Percentiles rank a stretch among this genome's conserved stretches.
phyloP scores from a whole-genome alignment of 1,284 basidiomycete species.

The Cutaneotrichosporon cutaneum region DNA sequence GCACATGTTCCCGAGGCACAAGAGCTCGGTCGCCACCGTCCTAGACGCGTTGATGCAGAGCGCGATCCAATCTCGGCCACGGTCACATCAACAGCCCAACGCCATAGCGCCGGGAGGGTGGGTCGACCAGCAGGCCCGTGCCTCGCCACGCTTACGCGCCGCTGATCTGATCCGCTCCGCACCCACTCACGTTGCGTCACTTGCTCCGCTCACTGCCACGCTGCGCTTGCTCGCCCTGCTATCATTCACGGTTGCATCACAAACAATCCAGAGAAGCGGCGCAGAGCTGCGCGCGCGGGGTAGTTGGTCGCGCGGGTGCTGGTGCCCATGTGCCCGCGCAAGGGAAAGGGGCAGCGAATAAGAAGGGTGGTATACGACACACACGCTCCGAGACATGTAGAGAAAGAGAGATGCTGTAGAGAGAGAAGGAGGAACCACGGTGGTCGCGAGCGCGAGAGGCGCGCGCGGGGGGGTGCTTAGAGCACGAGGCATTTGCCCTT shows the following conservation, averaged over 20 bases:
- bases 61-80: background rate
- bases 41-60: background rate
- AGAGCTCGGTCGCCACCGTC: background rate
- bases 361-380: slow-evolving; percentile 25
- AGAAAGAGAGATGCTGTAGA: slow-evolving; percentile 18
- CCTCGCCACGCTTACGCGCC: background rate
- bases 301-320: slow-evolving; percentile 5
- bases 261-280: slow-evolving; percentile 17
- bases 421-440: background rate
- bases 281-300: slow-evolving; percentile 10
- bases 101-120: no score
- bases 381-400: slow-evolving; percentile 23
- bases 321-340: background rate
- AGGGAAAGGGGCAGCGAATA: slow-evolving; percentile 19
- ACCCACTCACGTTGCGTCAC: background rate
- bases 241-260: slow-evolving; percentile 21
- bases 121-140: background rate
- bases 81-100: background rate
- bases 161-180: background rate
- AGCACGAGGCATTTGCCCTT: slow-evolving; percentile 2
- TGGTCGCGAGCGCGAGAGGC: background rate
- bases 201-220: background rate
- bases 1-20: background rate
- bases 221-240: background rate
- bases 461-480: background rate